Evolutionary conservation across 768 basidiomycete species (phyloP), one percentile per base, ranked within the genome.

Genomic region (Termitomyces sp.): DNA sequence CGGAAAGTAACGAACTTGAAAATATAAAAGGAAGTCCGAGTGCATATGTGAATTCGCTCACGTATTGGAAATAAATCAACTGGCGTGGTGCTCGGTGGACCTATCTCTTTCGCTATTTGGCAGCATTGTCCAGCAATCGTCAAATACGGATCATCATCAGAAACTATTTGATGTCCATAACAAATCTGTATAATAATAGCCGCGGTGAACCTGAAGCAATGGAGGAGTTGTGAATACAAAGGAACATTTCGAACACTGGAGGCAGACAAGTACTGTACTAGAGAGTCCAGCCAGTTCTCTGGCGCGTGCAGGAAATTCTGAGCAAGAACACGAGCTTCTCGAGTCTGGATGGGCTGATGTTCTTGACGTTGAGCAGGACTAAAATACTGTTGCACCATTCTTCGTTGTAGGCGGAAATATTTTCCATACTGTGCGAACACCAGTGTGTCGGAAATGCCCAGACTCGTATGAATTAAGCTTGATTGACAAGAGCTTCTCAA

Each of bases 241-340:
- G 29, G 55, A 36, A 36, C 36, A 34, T 1, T 36, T 36, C 36
- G 42, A 31, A 36, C 57, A 37, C 37, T 51, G 37, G 52, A 47
- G 33, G n/a, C 34, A 22, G 22, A 9, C 12, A 31, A 60, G 24
- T 45, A 46, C 49, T 47, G 44, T 34, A 60, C 29, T 52, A 60
- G n/a, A 10, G 46, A 45, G 13, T 49, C 49, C 6, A 66, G 52
- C 37, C 59, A 53, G 1, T 65, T 58, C 3, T 72, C 70, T 41
- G 52, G 58, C 20, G 60, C 33, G 47, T 60, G 51, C 41, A 72
- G 58, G 7, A 77, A 44, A 33, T 69, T 69, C 26, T 62, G 31
- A 24, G 72, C 60, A 42, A 78, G 70, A n/a, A 65, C 58, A 16
- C 61, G 64, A 2, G 71, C 75, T 62, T 75, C 70, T 29, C 57